Conservation (phyloP, 108 stramenopile genomes). For the Fistulifera pelliculosa region DNA sequence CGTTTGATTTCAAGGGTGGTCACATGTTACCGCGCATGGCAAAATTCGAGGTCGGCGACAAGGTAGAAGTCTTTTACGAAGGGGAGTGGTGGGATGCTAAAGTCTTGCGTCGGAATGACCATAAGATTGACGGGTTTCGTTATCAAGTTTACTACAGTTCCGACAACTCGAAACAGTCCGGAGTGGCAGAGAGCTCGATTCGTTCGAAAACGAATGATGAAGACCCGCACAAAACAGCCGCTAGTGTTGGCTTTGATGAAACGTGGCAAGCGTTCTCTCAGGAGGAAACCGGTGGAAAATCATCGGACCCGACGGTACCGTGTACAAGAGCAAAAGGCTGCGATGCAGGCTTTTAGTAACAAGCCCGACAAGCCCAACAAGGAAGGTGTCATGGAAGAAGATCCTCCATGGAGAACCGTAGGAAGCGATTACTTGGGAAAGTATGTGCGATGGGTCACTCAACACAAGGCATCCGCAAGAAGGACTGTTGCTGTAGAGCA, state of each 20-base stretch:
- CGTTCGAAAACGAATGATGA: slow-evolving; percentile 27
- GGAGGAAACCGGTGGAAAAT: slow-evolving; percentile 21
- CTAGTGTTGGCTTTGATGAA: slow-evolving; percentile 37
- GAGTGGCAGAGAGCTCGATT: slow-evolving; percentile 54
- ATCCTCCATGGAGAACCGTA: slow-evolving; percentile 71
- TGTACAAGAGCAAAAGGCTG: slow-evolving; percentile 58
- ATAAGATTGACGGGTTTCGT: slow-evolving; percentile 39
- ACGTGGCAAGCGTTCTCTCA: slow-evolving; percentile 41
- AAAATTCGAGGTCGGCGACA: slow-evolving; percentile 58
- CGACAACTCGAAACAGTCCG: slow-evolving; percentile 60
- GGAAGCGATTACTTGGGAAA: slow-evolving; percentile 55
- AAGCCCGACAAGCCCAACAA: slow-evolving; percentile 1
- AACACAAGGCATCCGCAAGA: slow-evolving; percentile 29
- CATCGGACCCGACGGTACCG: slow-evolving; percentile 33
- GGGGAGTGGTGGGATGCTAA: slow-evolving; percentile 66
- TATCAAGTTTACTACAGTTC: slow-evolving; percentile 64
- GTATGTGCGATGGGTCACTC: slow-evolving; percentile 22
- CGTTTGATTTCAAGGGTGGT: slow-evolving; percentile 28
- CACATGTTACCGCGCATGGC: slow-evolving; percentile 54
- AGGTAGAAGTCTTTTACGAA: slow-evolving; percentile 64
- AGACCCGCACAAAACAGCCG: slow-evolving; percentile 33
- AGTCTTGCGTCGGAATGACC: slow-evolving; percentile 44
- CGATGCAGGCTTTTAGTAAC: slow-evolving; percentile 16
- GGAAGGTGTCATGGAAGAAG: slow-evolving; percentile 30
- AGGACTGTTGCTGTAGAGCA: slow-evolving; percentile 36